Evolutionary conservation across 371 early-diverging fungal genomes (phyloP), one percentile per base, ranked within the genome.

Genomic region (Zychaea mexicana): DNA sequence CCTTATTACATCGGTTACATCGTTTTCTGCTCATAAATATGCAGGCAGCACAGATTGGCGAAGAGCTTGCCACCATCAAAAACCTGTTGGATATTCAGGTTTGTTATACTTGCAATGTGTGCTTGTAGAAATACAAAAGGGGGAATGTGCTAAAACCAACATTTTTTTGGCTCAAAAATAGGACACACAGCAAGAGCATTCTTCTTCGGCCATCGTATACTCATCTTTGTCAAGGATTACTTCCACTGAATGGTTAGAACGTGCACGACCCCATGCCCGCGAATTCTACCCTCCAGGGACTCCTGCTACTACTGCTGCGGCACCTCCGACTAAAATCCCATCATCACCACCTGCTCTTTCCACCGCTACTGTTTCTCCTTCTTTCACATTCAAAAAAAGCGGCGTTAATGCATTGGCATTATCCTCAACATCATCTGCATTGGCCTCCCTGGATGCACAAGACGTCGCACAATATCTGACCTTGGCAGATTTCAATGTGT

Each of bases 381-480:
- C 12, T 45, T 19, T n/a, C 4, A 19, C n/a, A 45, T 49, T 49
- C n/a, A 49, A 49, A 49, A 49, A 49, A 49, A 32, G 26, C 53
- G 19, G 57, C 26, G 30, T 21, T 24, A 27, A 30, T n/a, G 38
- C 42, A 28, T 33, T 58, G n/a, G 45, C 45, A 2, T 21, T 58
- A 17, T 58, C 59, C 15, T 58, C 45, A 9, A 58, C 59, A 13
- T 28, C 38, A n/a, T 46, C 39, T n/a, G 60, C 31, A 5, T 49
- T 60, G 22, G 15, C 61, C 3, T 47, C 32, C 24, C 56, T 78
- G 19, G 71, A 76, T 8, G 71, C 74, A 10, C 67, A 66, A 31
- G 71, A 77, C 17, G 67, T 82, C 38, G 82, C 82, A 26, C 66
- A 71, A 2, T 82, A 79, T 42, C 58, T 82, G 36, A 77, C 79